Conservation (phyloP, 371 early-diverging fungal species). For the Mucor sp. region DNA sequence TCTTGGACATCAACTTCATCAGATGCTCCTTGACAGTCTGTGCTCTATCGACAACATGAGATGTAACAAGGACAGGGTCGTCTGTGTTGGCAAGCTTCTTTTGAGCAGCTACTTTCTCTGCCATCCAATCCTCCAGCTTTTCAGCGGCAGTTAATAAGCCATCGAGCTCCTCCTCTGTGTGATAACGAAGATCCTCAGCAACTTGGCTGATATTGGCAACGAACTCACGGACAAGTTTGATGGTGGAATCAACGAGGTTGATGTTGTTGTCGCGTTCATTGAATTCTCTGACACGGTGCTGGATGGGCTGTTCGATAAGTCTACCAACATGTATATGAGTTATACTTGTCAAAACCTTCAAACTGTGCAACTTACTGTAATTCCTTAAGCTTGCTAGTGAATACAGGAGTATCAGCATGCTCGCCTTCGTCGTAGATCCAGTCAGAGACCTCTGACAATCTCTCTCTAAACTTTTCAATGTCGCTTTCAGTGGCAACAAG, state of each 20-base stretch:
- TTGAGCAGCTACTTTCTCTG: conserved; percentile 63
- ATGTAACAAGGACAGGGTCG: conserved; percentile 65
- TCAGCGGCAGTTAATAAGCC: conserved; percentile 46
- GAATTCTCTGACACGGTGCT: conserved; percentile 64
- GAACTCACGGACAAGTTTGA: conserved; percentile 48
- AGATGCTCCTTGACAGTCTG: conserved; percentile 57
- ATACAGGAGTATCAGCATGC: conserved; percentile 57
- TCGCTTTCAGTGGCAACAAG: conserved; percentile 72
- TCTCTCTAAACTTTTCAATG: conserved; percentile 64
- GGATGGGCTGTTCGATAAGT: conserved; percentile 67
- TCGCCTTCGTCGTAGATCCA: conserved; percentile 91
- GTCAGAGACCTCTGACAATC: conserved; percentile 67
- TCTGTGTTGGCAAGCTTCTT: conserved; percentile 55
- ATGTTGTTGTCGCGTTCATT: conserved; percentile 65
- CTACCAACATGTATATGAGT: conserved; percentile 22
- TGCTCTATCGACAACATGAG: conserved; percentile 52
- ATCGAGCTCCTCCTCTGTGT: conserved; percentile 66
- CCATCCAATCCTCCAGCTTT: conserved; percentile 64
- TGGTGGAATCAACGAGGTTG: conserved; percentile 39
- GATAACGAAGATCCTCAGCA: conserved; percentile 53
- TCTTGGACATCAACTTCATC: conserved; percentile 55
- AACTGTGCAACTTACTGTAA: conserved; percentile 42
- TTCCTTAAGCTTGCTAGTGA: conserved; percentile 47
- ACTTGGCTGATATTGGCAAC: conserved; percentile 37
- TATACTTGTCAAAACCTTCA: background rate